Evolutionary conservation across 768 basidiomycete species (phyloP).

Genomic region (Sarcodon sp.): DNA sequence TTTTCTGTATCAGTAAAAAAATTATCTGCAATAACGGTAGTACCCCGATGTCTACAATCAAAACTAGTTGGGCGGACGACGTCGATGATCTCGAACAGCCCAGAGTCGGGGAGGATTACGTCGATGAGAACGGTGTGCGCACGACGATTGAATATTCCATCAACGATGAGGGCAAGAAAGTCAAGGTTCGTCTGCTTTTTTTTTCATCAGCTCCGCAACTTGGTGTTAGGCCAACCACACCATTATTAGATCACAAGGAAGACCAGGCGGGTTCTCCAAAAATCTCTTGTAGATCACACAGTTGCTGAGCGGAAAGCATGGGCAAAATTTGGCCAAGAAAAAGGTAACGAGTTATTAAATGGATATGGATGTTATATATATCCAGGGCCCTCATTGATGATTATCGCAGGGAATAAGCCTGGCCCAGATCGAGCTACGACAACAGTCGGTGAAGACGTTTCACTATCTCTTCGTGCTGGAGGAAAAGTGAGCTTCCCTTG

Average conservation of each 20-base stretch:
- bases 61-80: slow-evolving; percentile 27
- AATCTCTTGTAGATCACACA: slow-evolving; percentile 84
- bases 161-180: slow-evolving; percentile 90
- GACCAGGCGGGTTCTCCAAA: slow-evolving; percentile 79
- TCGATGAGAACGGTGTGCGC: slow-evolving; percentile 80
- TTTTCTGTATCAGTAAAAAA: too few species aligned
- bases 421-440: slow-evolving; percentile 93
- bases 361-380: neutral
- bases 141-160: slow-evolving; percentile 72
- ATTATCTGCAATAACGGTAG: too few species aligned
- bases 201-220: neutral
- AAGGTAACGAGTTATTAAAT: slow-evolving; percentile 17
- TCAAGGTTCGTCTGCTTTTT: slow-evolving; percentile 53
- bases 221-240: slow-evolving; percentile 1
- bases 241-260: slow-evolving; percentile 65
- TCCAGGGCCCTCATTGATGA: neutral
- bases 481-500: slow-evolving; percentile 38
- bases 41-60: neutral
- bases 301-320: slow-evolving; percentile 92
- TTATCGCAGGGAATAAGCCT: slow-evolving; percentile 39
- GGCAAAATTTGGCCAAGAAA: slow-evolving; percentile 90
- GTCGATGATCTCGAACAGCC: slow-evolving; percentile 30
- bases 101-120: slow-evolving; percentile 49
- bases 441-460: slow-evolving; percentile 71
- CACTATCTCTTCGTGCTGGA: slow-evolving; percentile 43